Conservation (phyloP, 2,329 filamentous ascomycete species). For the Aspergillus fijiensis region DNA sequence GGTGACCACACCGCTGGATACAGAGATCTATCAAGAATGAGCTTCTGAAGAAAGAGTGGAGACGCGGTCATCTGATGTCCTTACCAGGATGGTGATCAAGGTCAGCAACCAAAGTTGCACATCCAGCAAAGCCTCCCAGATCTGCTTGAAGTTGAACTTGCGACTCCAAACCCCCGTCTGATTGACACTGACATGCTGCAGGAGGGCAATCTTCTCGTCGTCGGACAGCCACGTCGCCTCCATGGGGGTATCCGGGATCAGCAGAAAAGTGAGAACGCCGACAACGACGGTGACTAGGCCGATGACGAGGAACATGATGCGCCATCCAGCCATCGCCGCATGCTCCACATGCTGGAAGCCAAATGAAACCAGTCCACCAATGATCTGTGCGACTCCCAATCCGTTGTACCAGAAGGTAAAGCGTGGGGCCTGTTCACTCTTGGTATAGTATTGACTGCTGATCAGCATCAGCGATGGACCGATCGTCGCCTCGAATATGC, state of each 20-base stretch:
- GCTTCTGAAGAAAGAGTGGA: too few species aligned
- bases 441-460: constrained; percentile 60
- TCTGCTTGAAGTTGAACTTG: constrained; percentile 48
- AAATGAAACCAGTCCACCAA: constrained; percentile 40
- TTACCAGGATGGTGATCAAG: constrained; percentile 22
- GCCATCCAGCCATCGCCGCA: constrained; percentile 39
- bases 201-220: constrained; percentile 38
- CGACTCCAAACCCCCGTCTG: constrained; percentile 55
- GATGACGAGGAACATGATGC: constrained; percentile 50
- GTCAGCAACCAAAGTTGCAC: constrained; percentile 48
- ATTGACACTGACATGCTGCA: constrained; percentile 48
- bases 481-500: constrained; percentile 61
- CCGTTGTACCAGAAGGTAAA: constrained; percentile 64
- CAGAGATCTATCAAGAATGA: constrained; percentile 6
- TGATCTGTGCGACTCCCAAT: constrained; percentile 56
- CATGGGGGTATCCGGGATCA: constrained; percentile 32
- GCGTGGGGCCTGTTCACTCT: constrained; percentile 57
- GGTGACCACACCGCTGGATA: constrained; percentile 46
- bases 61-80: too few species aligned
- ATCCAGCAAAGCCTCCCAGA: constrained; percentile 48
- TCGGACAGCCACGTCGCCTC: constrained; percentile 25
- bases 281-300: constrained; percentile 45
- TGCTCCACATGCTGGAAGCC: constrained; percentile 51
- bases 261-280: constrained; percentile 39
- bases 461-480: constrained; percentile 62